phyloP scores from a whole-genome alignment of 352 stramenopile species.

The Globisporangium lucens region DNA sequence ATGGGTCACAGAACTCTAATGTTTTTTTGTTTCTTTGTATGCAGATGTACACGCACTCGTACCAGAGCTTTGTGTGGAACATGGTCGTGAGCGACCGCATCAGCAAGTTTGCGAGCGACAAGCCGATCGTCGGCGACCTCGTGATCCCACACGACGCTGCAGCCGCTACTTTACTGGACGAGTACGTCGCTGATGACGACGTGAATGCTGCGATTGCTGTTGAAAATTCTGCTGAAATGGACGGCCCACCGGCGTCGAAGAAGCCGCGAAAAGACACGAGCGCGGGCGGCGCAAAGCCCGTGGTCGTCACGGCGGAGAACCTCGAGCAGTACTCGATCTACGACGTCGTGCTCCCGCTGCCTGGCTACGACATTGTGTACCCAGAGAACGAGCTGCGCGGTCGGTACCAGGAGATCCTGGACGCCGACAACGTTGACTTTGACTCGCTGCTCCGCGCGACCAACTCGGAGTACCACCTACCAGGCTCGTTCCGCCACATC shows the following conservation, averaged over 20 bases:
- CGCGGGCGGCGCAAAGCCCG: slow-evolving; percentile 4
- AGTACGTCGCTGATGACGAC: slow-evolving; percentile 32
- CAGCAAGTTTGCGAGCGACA: slow-evolving; percentile 54
- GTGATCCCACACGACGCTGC: slow-evolving; percentile 51
- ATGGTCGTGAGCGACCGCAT: slow-evolving; percentile 88
- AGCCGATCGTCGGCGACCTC: slow-evolving; percentile 89
- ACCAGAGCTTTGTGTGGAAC: slow-evolving; percentile 98
- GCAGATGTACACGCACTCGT: slow-evolving; percentile 88
- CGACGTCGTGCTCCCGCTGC: slow-evolving; percentile 96
- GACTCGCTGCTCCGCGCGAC: slow-evolving; percentile 52
- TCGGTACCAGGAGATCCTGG: slow-evolving; percentile 62
- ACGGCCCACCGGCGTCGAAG: slow-evolving; percentile 28
- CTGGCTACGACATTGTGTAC: slow-evolving; percentile 89
- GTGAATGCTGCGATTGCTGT: background rate
- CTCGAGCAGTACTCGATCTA: slow-evolving; percentile 88
- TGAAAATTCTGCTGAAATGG: slow-evolving; percentile 15
- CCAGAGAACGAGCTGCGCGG: slow-evolving; percentile 81
- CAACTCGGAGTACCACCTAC: slow-evolving; percentile 90
- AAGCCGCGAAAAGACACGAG: slow-evolving; percentile 32
- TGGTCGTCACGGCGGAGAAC: slow-evolving; percentile 89
- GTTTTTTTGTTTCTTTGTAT: background rate
- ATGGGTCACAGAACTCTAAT: no score
- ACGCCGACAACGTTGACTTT: slow-evolving; percentile 67
- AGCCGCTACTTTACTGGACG: slow-evolving; percentile 15
- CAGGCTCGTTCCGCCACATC: slow-evolving; percentile 93